Evolutionary conservation across 805 yeast genomes (phyloP).

Genomic region (Kodamaea restingae): DNA sequence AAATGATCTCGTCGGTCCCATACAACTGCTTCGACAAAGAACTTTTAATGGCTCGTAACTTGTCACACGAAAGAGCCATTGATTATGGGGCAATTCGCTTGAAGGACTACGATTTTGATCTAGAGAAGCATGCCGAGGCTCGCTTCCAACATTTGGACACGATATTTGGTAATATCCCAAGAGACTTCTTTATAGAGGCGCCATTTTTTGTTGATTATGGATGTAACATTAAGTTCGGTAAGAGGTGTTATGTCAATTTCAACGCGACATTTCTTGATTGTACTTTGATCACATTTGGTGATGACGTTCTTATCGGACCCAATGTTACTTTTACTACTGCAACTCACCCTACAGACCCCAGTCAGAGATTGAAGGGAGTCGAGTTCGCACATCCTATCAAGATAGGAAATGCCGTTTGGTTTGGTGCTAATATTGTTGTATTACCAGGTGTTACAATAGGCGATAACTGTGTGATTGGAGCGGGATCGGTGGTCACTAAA

Average conservation of each 20-base stretch:
- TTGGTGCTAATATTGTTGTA: conserved; percentile 52
- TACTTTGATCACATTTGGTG: conserved; percentile 57
- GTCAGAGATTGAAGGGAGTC: conserved; percentile 35
- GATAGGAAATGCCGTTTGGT: conserved; percentile 67
- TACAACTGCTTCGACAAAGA: conserved; percentile 36
- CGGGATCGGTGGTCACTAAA: conserved; percentile 61
- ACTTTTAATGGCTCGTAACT: conserved; percentile 24
- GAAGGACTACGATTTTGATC: conserved; percentile 27
- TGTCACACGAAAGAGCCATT: conserved; percentile 31
- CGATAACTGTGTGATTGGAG: conserved; percentile 57
- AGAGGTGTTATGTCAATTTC: conserved; percentile 58
- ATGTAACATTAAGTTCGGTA: conserved; percentile 53
- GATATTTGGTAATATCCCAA: conserved; percentile 48
- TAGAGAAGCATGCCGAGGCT: conserved; percentile 28
- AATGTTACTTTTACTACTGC: conserved; percentile 58
- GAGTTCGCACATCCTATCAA: conserved; percentile 57
- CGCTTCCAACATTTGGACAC: conserved; percentile 32
- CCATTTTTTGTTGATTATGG: conserved; percentile 69
- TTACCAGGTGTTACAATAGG: conserved; percentile 69
- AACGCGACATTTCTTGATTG: conserved; percentile 54
- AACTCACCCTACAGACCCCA: conserved; percentile 56
- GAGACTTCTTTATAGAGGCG: conserved; percentile 45
- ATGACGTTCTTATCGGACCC: conserved; percentile 60
- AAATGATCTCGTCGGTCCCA: conserved; percentile 51
- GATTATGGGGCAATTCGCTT: conserved; percentile 33